Percentiles rank a stretch among this genome's conserved stretches.
These are phyloP conservation scores for Bathelium albidoporum DNA, from an alignment of 495 filamentous ascomycete species.

Conservation along the genomic window DNA sequence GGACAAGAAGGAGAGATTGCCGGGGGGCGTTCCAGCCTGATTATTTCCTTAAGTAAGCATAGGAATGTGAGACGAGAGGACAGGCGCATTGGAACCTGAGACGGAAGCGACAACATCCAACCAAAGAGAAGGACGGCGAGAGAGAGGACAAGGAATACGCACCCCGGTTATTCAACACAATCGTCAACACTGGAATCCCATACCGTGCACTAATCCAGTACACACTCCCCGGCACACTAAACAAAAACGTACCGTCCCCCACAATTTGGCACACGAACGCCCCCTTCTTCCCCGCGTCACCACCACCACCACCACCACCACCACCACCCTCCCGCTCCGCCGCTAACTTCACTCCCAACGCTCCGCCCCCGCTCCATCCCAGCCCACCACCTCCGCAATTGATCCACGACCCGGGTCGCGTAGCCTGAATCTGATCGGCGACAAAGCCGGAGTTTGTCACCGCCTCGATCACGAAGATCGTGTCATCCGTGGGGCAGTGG, in stretches of 20 bases:
- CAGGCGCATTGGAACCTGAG: not conserved
- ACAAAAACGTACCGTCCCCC: slow-evolving; percentile 86
- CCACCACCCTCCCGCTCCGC: slow-evolving; percentile 43
- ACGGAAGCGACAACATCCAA: not conserved
- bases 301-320: slow-evolving; percentile 24
- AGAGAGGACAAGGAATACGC: slow-evolving; percentile 9
- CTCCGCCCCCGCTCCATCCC: slow-evolving; percentile 89
- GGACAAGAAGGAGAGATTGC: slow-evolving; percentile 28
- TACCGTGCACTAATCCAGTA: slow-evolving; percentile 90
- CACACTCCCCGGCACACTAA: slow-evolving; percentile 74
- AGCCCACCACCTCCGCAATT: slow-evolving; percentile 92
- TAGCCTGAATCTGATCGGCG: slow-evolving; percentile 70
- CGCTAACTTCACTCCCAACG: slow-evolving; percentile 77
- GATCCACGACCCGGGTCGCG: slow-evolving; percentile 70
- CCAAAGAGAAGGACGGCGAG: not conserved
- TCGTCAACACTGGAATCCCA: slow-evolving; percentile 76
- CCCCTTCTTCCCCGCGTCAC: slow-evolving; percentile 37
- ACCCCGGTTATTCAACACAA: slow-evolving; percentile 90
- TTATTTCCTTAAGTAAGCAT: too few relatives aligned
- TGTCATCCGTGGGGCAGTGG: slow-evolving; percentile 51
- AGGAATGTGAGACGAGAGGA: not conserved
- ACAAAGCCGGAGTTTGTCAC: slow-evolving; percentile 75
- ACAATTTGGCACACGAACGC: slow-evolving; percentile 91
- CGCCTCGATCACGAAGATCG: slow-evolving; percentile 79
- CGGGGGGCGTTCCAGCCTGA: slow-evolving; percentile 43